Base-by-base conservation (phyloP, 495 filamentous ascomycete species). In the Neurospora sp. region DNA sequence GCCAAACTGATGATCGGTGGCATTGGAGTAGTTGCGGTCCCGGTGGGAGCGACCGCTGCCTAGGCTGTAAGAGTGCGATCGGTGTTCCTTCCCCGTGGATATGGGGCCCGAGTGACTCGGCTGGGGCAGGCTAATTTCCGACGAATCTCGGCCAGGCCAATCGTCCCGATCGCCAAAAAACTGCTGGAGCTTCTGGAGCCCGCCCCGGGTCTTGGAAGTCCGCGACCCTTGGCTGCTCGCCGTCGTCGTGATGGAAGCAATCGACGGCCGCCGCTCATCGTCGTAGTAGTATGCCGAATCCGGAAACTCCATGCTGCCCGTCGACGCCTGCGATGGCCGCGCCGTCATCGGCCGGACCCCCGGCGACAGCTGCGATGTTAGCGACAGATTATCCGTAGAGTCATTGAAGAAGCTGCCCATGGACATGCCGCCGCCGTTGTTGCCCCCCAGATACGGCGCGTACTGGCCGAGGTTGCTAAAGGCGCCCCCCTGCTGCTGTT, bases 171-270 rank as follows among this genome's bases (percentile, higher is more conserved):
- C 53, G 31, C 94, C 93, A 81, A 97, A 96, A 76, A 97, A 92
- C 20, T 90, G 92, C 77, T 93, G 91, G 47, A 95, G 79, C 80
- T 92, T 94, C 80, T 91, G 87, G 69, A 92, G 84, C 44, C 88
- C 88, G 69, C 90, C 87, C 74, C 91, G 75, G 73, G 83, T 84
- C 27, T 89, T 80, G 77, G 92, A 96, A 6, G 91, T 89, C 78
- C 92, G 93, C 18, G 96, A 98, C 8, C 94, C 96, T 71, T 91
- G 90, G 75, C 96, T 98, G 78, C 94, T 97, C 7, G 92, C 91
- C 45, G 92, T 96, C 9, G 91, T 96, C 47, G 90, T 84, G 68
- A 90, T 90, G 80, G 94, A 98, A 9, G 94, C 93, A 71, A 94
- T 87, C 27, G 96, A 98, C 12, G 96, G 96, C 69, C 96, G 87